Evolutionary conservation across 1,284 basidiomycete genomes (phyloP), one percentile per base, ranked within the genome.

Genomic region (Phellopilus nigrolimitatus): DNA sequence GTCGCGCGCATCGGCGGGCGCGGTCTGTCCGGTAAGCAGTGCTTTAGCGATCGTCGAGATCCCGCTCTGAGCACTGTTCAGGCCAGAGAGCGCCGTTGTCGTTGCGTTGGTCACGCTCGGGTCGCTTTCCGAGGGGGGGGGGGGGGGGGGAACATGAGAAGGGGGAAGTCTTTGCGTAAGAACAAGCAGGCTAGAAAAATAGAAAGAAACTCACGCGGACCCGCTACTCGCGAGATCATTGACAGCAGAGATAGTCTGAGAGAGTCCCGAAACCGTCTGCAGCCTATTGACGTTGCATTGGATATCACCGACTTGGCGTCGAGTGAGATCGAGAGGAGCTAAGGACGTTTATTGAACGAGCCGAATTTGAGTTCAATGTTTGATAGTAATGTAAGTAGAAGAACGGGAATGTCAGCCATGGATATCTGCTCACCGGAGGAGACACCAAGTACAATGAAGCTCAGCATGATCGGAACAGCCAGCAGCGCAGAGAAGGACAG

Each of bases 41-140:
- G 70, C 63, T 44, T 60, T 55, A 8, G 64, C 69, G 47, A 71
- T 71, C 6, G 62, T 61, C 37, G 55, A 61, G 21, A 71, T 66
- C 7, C 66, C 70, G 39, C 42, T 56, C 38, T 66, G 56, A 10
- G 69, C 68, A 31, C 60, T 59, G 39, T 57, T 50, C 31, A 73
- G 54, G 7, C 62, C 66, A 30, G 52, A 47, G 44, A 61, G 56
- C 9, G 65, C 67, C 6, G 62, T 49, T 41, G 59, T 47, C 30
- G 63, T 50, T 13, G 62, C 51, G 5, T 62, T 53, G 5, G 64
- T 60, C 1, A 62, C 56, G 4, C 57, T 28, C 4, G 62, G 22
- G 51, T 71, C 67, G 38, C 69, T 71, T 7, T n/a, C 10, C 3
- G 19, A 37, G 19, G 34, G n/a, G n/a, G n/a, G n/a, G n/a, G n/a